These are phyloP conservation scores for Nissolia schottii DNA, from an alignment of 306 rosid species.

Conservation along the genomic window DNA sequence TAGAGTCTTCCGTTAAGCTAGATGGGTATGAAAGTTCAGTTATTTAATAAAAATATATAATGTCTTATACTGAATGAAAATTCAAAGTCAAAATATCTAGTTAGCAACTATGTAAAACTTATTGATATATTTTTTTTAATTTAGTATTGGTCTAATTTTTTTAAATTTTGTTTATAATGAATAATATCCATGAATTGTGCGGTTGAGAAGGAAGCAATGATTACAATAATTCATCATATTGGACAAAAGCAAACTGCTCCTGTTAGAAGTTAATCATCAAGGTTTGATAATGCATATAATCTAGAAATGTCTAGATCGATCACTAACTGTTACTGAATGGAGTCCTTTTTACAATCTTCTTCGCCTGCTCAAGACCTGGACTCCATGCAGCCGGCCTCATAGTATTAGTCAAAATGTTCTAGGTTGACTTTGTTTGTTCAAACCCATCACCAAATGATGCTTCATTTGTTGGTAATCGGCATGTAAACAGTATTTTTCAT, in stretches of 20 bases:
- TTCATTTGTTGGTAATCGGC: background rate
- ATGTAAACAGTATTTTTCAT: background rate
- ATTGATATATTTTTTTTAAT: background rate
- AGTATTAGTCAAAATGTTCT: background rate
- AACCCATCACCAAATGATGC: background rate
- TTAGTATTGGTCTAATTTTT: background rate
- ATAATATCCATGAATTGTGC: background rate
- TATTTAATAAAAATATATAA: no score
- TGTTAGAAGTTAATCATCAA: slow-evolving; percentile 16
- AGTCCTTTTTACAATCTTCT: background rate
- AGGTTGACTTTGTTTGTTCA: background rate
- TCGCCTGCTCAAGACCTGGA: background rate
- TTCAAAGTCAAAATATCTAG: background rate
- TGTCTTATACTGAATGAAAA: background rate
- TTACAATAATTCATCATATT: background rate
- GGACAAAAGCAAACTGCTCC: background rate
- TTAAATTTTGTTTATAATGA: background rate
- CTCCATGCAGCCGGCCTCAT: background rate
- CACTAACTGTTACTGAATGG: background rate
- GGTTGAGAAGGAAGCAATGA: background rate
- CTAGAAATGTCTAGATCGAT: background rate
- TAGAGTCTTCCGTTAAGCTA: no score
- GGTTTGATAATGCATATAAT: background rate
- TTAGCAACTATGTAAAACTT: background rate
- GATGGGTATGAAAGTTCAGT: no score